Conservation (phyloP, 1,284 basidiomycete species). For the Xanthoconium separans region DNA sequence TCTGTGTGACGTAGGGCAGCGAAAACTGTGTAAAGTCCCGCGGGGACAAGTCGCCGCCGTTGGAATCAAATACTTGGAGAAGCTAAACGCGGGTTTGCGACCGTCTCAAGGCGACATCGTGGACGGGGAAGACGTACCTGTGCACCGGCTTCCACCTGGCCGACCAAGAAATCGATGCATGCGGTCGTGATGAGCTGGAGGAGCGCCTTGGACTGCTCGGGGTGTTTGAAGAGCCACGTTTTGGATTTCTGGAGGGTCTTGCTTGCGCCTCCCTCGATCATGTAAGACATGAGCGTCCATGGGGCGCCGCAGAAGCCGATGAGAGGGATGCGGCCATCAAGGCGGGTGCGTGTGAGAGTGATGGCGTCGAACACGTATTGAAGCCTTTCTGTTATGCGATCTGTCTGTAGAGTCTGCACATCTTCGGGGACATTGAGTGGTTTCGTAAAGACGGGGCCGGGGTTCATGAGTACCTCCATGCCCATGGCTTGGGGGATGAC, state of each 20-base stretch:
- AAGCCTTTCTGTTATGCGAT: conserved; percentile 81
- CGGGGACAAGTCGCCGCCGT: conserved; percentile 87
- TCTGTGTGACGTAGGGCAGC: conserved; percentile 63
- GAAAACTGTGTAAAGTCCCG: conserved; percentile 82
- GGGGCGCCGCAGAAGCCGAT: conserved; percentile 96
- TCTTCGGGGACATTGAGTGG: conserved; percentile 81
- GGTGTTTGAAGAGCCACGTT: conserved; percentile 89
- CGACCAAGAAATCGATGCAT: conserved; percentile 84
- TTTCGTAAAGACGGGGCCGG: conserved; percentile 83
- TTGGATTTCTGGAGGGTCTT: conserved; percentile 89
- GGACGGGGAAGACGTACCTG: conserved; percentile 55
- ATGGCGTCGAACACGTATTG: conserved; percentile 92
- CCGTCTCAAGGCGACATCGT: not conserved
- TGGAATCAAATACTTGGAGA: conserved; percentile 94
- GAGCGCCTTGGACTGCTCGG: conserved; percentile 76
- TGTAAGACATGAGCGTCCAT: conserved; percentile 96
- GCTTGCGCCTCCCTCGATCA: conserved; percentile 92
- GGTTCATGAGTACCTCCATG: conserved; percentile 92
- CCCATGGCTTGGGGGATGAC: conserved; percentile 96
- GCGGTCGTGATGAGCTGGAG: conserved; percentile 79
- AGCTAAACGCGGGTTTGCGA: conserved; percentile 48
- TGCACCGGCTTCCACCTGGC: conserved; percentile 90
- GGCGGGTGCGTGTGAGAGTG: conserved; percentile 72
- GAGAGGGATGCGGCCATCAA: conserved; percentile 86
- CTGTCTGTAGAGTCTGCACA: conserved; percentile 57